Evolutionary conservation across 495 filamentous ascomycete genomes (phyloP).

Genomic region (Xeromyces bisporus): DNA sequence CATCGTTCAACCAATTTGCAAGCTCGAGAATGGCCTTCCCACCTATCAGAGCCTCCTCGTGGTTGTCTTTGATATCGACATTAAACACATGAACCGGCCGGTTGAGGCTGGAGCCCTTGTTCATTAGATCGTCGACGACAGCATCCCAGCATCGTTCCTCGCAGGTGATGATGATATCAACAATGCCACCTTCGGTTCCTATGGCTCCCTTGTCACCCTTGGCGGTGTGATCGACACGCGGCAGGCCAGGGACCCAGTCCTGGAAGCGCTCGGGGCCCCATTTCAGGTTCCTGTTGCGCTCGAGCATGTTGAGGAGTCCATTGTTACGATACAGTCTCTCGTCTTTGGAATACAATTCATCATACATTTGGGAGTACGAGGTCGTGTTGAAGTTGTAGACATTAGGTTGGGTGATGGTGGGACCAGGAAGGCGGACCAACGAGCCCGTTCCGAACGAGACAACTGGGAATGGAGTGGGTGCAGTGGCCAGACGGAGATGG

Average conservation of each 20-base stretch:
- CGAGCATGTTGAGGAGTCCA: constrained; percentile 88
- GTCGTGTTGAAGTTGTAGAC: constrained; percentile 95
- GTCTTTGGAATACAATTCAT: constrained; percentile 72
- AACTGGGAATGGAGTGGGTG: constrained; percentile 59
- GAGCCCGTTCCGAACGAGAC: constrained; percentile 97
- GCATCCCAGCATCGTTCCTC: constrained; percentile 99
- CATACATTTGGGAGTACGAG: constrained; percentile 79
- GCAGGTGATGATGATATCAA: constrained; percentile 93
- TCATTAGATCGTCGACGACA: constrained; percentile 83
- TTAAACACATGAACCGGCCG: constrained; percentile 93
- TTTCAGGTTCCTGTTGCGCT: constrained; percentile 80
- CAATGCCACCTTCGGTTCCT: constrained; percentile 80
- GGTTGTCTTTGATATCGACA: constrained; percentile 95
- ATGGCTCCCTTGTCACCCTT: constrained; percentile 49
- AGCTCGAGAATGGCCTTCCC: constrained; percentile 87
- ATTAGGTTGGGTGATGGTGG: constrained; percentile 80
- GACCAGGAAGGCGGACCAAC: constrained; percentile 84
- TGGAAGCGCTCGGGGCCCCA: constrained; percentile 96
- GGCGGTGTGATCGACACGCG: constrained; percentile 42
- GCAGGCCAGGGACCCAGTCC: constrained; percentile 82
- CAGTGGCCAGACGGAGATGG: constrained; percentile 71
- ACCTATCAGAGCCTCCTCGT: constrained; percentile 84
- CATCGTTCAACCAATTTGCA: constrained; percentile 70
- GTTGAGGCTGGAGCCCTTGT: constrained; percentile 67
- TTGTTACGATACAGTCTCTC: constrained; percentile 78